Evolutionary conservation across 495 filamentous ascomycete species (phyloP), one percentile per base, ranked within the genome.

Genomic region (Penicillium cosmopolitanum): DNA sequence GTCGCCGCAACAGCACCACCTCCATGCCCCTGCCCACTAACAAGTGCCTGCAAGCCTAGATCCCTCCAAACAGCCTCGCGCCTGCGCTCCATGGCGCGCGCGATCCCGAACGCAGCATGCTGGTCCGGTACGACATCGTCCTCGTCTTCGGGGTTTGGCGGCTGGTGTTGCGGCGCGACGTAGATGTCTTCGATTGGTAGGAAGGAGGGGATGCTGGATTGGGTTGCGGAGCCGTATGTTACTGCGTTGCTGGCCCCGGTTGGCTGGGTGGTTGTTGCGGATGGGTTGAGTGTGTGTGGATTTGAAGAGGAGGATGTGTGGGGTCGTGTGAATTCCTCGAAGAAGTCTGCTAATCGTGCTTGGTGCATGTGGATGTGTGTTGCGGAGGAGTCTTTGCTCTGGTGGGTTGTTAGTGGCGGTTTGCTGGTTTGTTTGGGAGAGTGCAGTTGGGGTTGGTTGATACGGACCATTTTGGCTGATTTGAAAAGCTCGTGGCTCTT

Each of bases 111-210:
- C 6, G 95, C 95, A 2, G 95, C 93, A 73, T 98, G 95, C 79
- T 97, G 93, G 67, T 98, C 93, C 1, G 95, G 95, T 11, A 98
- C 93, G 4, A 98, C 90, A 62, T 98, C 95, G 66, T 98, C 95
- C 75, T 98, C 95, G 70, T 98, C 95, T 75, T 98, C 95, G 0
- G 95, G 95, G 73, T 97, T 97, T 50, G 93, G 81, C 1, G 95
- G 95, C 72, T 96, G 92, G 73, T 93, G 86, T 56, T 97, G 90
- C 2, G 90, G 89, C 8, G 90, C 85, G 5, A 98, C 89, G 78
- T 93, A 92, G 73, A 98, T 91, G 55, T 96, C 91, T 72, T 82
- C 78, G 46, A 81, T 68, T 38, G 76, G 78, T 12, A 82, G 74
- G 68, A 77, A 82, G 15, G 81, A 80, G 43, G 77, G 76, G 53